A percentile compares a stretch with the other conserved stretches of the same genome.
phyloP scores from a whole-genome alignment of 495 filamentous ascomycete species.

The Jackrogersella multiformis region DNA sequence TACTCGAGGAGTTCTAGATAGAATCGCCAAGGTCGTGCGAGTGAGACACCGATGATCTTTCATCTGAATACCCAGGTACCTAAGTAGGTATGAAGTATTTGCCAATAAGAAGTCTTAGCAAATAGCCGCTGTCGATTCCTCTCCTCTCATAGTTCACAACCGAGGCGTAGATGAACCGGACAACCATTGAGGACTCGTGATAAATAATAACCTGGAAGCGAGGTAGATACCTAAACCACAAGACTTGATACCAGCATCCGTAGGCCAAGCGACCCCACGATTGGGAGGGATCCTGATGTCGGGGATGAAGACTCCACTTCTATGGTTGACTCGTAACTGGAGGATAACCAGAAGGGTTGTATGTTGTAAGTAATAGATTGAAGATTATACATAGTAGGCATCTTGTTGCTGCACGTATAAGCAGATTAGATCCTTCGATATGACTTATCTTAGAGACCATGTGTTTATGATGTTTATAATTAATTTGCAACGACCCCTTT shows the following conservation, averaged over 20 bases:
- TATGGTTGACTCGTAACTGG: constrained; percentile 23
- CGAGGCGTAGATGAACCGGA: not conserved
- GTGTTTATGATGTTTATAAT: constrained; percentile 35
- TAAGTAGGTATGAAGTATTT: not conserved
- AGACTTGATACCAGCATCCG: constrained; percentile 6
- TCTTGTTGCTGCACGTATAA: constrained; percentile 13
- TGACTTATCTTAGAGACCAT: constrained; percentile 3
- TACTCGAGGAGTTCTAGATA: not conserved
- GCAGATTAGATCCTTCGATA: constrained; percentile 30
- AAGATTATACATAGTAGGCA: too few species aligned
- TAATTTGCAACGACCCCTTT: constrained; percentile 15
- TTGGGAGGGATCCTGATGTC: constrained; percentile 10
- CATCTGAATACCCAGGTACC: too few species aligned
- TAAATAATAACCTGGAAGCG: too few species aligned
- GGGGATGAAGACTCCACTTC: constrained; percentile 1
- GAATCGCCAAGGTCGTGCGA: constrained; percentile 5
- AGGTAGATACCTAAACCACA: constrained; percentile 1
- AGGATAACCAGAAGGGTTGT: constrained; percentile 20
- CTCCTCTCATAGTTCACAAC: not conserved
- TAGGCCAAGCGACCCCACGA: constrained; percentile 26
- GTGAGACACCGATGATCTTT: constrained; percentile 22
- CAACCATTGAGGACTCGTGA: not conserved
- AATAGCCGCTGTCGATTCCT: not conserved
- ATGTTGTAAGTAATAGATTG: too few species aligned
- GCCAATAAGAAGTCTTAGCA: not conserved